Evolutionary conservation across 805 yeast genomes (phyloP).

Genomic region (Starmerella potacharoeniae): DNA sequence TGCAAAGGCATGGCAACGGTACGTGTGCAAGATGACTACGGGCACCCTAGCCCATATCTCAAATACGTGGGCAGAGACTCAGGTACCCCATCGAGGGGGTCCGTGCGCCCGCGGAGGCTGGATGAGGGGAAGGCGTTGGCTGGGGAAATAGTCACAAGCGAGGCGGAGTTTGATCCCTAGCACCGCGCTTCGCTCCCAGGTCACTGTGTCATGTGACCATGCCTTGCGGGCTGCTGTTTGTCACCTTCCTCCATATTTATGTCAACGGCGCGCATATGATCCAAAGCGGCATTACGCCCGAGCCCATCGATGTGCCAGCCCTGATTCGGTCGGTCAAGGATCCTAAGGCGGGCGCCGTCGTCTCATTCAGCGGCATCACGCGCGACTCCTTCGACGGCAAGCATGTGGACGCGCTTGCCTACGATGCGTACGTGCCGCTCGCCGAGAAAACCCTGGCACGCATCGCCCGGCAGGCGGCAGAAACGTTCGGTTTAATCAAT

Average conservation of each 20-base stretch:
- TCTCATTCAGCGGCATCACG: conserved; percentile 42
- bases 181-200: too few species aligned
- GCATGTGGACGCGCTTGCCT: conserved; percentile 33
- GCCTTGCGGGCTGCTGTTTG: too few species aligned
- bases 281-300: conserved; percentile 10
- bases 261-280: neutral
- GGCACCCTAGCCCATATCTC: too few species aligned
- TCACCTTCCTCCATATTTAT: too few species aligned
- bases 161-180: too few species aligned
- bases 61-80: too few species aligned
- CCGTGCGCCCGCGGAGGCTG: too few species aligned
- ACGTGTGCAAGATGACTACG: neutral
- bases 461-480: conserved; percentile 30
- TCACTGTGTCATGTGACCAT: too few species aligned
- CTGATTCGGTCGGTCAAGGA: conserved; percentile 33
- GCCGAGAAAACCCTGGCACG: conserved; percentile 32
- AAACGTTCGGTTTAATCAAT: conserved; percentile 13
- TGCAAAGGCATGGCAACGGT: neutral
- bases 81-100: too few species aligned
- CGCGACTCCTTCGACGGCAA: conserved; percentile 36
- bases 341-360: conserved; percentile 39
- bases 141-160: too few species aligned
- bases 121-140: too few species aligned
- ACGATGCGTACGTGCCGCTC: conserved; percentile 37
- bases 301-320: conserved; percentile 14